Base-by-base conservation (phyloP, 2,329 filamentous ascomycete genomes). In the Catunica adiposa region DNA sequence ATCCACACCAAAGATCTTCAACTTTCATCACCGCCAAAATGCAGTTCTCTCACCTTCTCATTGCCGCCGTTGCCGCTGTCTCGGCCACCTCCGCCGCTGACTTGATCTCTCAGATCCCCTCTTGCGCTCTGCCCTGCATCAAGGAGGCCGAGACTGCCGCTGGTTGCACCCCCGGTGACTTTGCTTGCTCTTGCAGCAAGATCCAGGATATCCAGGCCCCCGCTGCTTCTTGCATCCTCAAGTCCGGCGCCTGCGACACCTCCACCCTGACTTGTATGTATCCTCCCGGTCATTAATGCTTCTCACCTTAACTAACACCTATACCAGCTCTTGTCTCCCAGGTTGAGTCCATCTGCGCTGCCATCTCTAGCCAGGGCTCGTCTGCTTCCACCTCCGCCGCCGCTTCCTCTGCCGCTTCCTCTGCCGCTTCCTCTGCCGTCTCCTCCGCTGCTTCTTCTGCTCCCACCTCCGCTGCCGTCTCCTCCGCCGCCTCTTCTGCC, bases 231-330 rank as follows among this genome's bases (percentile, higher is more conserved):
- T 59, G 58, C 50, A 52, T 58, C 20, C 48, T 59, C 25, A 31
- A 42, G 14, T 23, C 34, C 11, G 53, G 62, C 9, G 63, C 65
- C 22, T 71, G 69, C 60, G 60, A 57, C 40, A 55, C 65, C n/a
- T 62, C 67, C 2, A 66, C 70, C 8, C 61, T 70, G 20, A 62
- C 62, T 34, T 60, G 70, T 72, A 66, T 14, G 66, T 65, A 8
- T 11, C 34, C 11, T 29, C 8, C 11, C 11, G 9, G 11, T 23
- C 34, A 15, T 48, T 17, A 31, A 3, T 15, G 9, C 25, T 9
- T 22, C 17, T 7, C 22, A 6, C 6, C 20, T 22, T 20, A 20
- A 50, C 58, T 62, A 59, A 57, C 40, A 46, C 60, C 31, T 22
- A 34, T 22, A 55, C 55, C 53, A 66, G 64, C 59, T 23, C 60